Base-by-base conservation (phyloP, 495 filamentous ascomycete genomes). In the Lasiosphaeria ovina region DNA sequence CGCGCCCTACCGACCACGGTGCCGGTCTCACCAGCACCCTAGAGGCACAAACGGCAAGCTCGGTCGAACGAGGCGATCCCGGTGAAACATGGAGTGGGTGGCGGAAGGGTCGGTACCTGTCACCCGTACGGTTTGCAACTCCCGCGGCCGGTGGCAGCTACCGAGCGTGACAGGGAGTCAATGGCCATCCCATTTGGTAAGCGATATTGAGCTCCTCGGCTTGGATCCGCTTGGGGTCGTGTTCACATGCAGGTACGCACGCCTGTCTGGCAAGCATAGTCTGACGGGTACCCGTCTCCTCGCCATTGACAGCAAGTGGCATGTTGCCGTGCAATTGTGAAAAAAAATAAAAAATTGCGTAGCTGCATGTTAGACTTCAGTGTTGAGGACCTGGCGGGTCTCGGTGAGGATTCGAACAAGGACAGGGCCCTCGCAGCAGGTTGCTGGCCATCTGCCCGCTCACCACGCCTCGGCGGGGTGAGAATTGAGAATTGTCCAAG, bases 171-270 rank as follows among this genome's bases (percentile, higher is more conserved):
- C 38, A 42, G 38, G 38, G 7, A 42, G 38, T 14, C 14, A 42
- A 56, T 51, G 59, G 53, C 59, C 59, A 35, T 53, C 44, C 35
- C 44, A 61, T 61, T 61, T 56, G 52, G 51, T 61, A 61, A 61
- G 35, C 40, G 53, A 61, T 61, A 61, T 61, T 61, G 59, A 50
- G 16, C 44, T 47, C 6, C 51, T 51, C 17, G 61, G 51, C 17
- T 56, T 32, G 56, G 51, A 52, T 31, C 60, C 53, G 55, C 38
- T 33, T 51, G 52, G 51, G 56, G 57, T 45, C 33, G 38, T 42
- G 32, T 59, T 35, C 55, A 52, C 17, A 64, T 64, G 62, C 62
- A 64, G 62, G 62, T 64, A 64, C 62, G 54, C 49, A 45, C 44
- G 42, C 50, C 49, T 42, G 33, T 35, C 45, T 38, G 31, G 38